Percentiles rank a stretch among this genome's conserved stretches.
Evolutionary conservation across 108 stramenopile species (phyloP).

Genomic region (Pseudonitzschia multiseries): DNA sequence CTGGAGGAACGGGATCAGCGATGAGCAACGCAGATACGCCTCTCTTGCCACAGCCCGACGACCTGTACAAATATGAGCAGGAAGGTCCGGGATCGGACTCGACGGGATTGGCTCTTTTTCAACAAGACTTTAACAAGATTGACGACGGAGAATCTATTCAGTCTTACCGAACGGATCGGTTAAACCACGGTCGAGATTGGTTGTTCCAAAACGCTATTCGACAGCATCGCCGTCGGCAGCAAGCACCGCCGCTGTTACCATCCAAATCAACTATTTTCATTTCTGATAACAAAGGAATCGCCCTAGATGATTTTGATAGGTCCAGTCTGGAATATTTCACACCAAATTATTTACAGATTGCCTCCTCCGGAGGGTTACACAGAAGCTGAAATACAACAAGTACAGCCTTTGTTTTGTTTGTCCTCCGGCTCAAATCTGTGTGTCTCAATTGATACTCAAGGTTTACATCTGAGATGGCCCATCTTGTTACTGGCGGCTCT

Average conservation of each 20-base stretch:
- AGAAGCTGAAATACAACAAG: background rate
- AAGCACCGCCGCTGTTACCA: background rate
- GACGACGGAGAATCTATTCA: background rate
- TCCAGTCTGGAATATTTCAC: background rate
- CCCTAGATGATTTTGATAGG: too few relatives aligned
- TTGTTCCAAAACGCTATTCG: conserved; percentile 5
- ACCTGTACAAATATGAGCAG: background rate
- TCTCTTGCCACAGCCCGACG: background rate
- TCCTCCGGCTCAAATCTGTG: background rate
- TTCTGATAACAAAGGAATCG: too few relatives aligned
- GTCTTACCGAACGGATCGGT: background rate
- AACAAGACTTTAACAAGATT: background rate
- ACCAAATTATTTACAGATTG: background rate
- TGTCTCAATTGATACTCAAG: conserved; percentile 9
- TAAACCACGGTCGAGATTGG: conserved; percentile 9
- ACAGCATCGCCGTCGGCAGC: background rate
- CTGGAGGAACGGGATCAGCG: background rate
- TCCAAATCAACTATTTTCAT: background rate
- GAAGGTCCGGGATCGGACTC: background rate
- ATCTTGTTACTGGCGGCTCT: background rate
- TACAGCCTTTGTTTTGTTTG: background rate
- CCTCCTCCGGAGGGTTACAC: background rate
- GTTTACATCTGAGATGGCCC: background rate
- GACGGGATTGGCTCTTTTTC: background rate
- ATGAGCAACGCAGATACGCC: background rate